A percentile compares a stretch with the other conserved stretches of the same genome.
Conservation (phyloP, 768 basidiomycete species). For the Suillus spraguei region DNA sequence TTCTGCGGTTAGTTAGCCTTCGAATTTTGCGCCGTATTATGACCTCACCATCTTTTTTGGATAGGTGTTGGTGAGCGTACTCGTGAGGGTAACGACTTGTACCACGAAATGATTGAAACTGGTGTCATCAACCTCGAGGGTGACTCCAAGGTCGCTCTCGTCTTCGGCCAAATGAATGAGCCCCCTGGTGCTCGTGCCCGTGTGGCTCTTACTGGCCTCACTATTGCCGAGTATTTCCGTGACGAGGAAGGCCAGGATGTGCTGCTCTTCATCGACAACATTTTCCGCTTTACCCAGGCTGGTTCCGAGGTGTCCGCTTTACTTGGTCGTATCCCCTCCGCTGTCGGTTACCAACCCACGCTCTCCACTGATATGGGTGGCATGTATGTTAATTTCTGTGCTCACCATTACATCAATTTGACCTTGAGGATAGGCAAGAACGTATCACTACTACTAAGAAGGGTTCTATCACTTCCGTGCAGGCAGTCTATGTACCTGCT, state of each 20-base stretch:
- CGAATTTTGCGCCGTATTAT: conserved; percentile 2
- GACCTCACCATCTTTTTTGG: conserved; percentile 15
- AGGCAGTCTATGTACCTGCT: conserved; percentile 99
- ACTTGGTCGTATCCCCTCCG: conserved; percentile 99
- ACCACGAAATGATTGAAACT: conserved; percentile 99
- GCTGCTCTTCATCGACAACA: conserved; percentile 99
- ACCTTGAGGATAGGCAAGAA: conserved; percentile 73
- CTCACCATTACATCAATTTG: conserved; percentile 9
- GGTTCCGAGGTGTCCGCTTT: conserved; percentile 99
- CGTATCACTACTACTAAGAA: conserved; percentile 99
- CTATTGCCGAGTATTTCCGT: conserved; percentile 99
- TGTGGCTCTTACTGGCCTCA: conserved; percentile 98
- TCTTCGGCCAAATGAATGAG: conserved; percentile 99
- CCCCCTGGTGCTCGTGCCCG: conserved; percentile 99
- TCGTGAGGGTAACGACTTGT: conserved; percentile 99
- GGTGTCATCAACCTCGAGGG: conserved; percentile 99
- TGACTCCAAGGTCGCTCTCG: conserved; percentile 99
- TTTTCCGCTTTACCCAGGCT: conserved; percentile 99
- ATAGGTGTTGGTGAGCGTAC: conserved; percentile 99
- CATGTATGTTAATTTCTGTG: conserved; percentile 63
- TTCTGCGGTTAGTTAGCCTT: conserved; percentile 75
- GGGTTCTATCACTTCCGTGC: conserved; percentile 99
- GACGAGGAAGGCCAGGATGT: conserved; percentile 99
- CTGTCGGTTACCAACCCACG: conserved; percentile 99
- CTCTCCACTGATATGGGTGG: conserved; percentile 99